These are phyloP conservation scores for Sanguinoderma infundibulare DNA, from an alignment of 1,284 basidiomycete genomes.

Conservation along the genomic window DNA sequence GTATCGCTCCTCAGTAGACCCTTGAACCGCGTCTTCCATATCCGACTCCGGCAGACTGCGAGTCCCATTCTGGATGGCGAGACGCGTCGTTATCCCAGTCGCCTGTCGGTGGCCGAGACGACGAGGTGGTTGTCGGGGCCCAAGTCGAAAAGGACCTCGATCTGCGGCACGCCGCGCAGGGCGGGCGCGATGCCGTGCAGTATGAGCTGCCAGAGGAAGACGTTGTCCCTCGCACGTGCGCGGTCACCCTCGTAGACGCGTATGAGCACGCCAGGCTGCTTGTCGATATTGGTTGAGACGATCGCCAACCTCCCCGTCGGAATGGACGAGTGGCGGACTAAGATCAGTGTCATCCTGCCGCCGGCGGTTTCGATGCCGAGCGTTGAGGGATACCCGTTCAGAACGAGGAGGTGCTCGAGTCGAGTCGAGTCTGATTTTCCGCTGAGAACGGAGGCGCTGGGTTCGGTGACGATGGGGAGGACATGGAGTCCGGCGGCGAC, in stretches of 20 bases:
- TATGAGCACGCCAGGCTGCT: constrained; percentile 98
- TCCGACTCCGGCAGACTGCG: no score
- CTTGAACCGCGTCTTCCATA: no score
- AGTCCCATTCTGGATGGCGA: no score
- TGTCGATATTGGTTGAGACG: constrained; percentile 99
- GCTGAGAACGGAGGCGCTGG: constrained; percentile 93
- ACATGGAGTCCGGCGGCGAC: constrained; percentile 90
- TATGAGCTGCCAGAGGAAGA: constrained; percentile 98
- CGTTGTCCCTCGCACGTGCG: constrained; percentile 98
- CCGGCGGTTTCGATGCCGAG: constrained; percentile 98
- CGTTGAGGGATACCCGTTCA: constrained; percentile 95
- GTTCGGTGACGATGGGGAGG: constrained; percentile 96
- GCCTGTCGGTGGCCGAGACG: constrained; percentile 95
- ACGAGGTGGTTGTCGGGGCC: constrained; percentile 98
- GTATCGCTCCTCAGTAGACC: no score
- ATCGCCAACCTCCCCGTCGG: constrained; percentile 99
- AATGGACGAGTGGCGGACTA: constrained; percentile 98
- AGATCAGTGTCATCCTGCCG: constrained; percentile 97
- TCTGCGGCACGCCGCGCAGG: constrained; percentile 97
- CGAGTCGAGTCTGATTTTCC: no score
- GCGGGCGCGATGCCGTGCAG: constrained; percentile 96
- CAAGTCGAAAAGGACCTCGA: constrained; percentile 98
- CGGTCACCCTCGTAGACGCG: constrained; percentile 99
- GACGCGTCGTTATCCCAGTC: no score
- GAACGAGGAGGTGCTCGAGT: constrained; percentile 93